These are phyloP conservation scores for Leccinum rimulosum DNA, from an alignment of 768 basidiomycete genomes.

Conservation along the genomic window DNA sequence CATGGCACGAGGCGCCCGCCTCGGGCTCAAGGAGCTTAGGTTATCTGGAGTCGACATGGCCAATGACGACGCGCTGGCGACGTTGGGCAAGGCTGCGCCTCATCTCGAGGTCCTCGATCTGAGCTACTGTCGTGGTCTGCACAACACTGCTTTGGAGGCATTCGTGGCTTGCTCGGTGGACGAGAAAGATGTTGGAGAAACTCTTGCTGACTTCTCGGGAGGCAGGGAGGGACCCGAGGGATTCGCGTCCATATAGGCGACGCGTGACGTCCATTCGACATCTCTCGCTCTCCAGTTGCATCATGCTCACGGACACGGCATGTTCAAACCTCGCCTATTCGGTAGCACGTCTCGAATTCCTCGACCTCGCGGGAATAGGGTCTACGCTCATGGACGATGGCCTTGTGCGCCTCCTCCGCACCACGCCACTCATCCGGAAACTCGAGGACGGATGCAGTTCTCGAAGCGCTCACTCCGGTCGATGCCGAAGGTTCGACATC, in stretches of 20 bases:
- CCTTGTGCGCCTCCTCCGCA: constrained; percentile 65
- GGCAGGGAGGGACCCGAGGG: constrained; percentile 58
- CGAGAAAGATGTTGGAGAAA: constrained; percentile 30
- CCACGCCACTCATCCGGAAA: constrained; percentile 66
- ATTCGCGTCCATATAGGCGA: constrained; percentile 47
- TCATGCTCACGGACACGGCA: constrained; percentile 68
- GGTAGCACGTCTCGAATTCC: constrained; percentile 67
- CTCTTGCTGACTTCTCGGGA: constrained; percentile 61
- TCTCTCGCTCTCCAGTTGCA: constrained; percentile 68
- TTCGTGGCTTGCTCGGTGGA: constrained; percentile 56
- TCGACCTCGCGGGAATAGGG: constrained; percentile 80
- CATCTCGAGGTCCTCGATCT: constrained; percentile 78
- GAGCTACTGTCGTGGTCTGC: constrained; percentile 67
- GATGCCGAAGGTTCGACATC: constrained; percentile 7
- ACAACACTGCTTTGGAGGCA: constrained; percentile 73
- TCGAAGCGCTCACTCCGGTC: constrained; percentile 59
- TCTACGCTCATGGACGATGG: constrained; percentile 67
- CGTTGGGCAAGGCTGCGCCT: constrained; percentile 66
- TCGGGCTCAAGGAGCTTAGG: constrained; percentile 60
- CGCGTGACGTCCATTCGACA: constrained; percentile 71
- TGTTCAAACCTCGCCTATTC: constrained; percentile 70
- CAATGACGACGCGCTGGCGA: constrained; percentile 58
- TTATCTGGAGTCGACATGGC: constrained; percentile 66
- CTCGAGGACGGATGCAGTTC: constrained; percentile 80
- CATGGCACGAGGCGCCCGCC: constrained; percentile 42